phyloP scores from a whole-genome alignment of 257 asterid genomes.

The Primulina eburnea region DNA sequence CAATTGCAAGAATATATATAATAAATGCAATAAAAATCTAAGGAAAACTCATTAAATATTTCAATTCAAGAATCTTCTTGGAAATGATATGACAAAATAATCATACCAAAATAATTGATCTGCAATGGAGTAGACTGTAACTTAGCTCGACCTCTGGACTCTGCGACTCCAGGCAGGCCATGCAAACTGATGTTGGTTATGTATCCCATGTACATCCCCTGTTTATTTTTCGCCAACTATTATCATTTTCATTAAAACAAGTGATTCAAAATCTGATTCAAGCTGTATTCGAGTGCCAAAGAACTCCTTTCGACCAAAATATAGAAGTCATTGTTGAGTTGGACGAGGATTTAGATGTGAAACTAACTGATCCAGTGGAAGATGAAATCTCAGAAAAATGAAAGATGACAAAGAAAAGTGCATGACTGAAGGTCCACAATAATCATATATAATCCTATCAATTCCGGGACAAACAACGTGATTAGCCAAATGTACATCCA shows the following conservation, averaged over 20 bases:
- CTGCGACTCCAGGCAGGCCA: too few relatives aligned
- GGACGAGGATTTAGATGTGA: not conserved
- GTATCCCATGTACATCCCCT: too few relatives aligned
- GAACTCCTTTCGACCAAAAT: too few relatives aligned
- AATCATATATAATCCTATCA: conserved; percentile 4
- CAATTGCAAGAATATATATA: not conserved
- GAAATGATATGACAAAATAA: not conserved
- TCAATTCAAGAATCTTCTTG: not conserved
- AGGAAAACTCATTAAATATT: not conserved
- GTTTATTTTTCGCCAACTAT: too few relatives aligned
- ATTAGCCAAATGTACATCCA: conserved; percentile 14
- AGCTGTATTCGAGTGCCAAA: too few relatives aligned
- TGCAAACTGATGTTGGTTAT: too few relatives aligned
- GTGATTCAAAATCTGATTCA: too few relatives aligned
- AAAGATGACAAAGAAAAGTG: conserved; percentile 15
- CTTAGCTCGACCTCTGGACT: too few relatives aligned
- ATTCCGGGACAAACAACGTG: conserved; percentile 20
- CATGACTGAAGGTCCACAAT: conserved; percentile 19
- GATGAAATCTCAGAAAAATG: not conserved
- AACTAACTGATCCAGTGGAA: not conserved
- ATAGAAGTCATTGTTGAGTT: not conserved
- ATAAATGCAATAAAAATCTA: not conserved
- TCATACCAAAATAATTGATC: not conserved
- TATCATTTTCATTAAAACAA: too few relatives aligned
- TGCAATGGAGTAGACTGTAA: not conserved